phyloP scores from a whole-genome alignment of 2,329 filamentous ascomycete species.

The Fusarium buxicola region DNA sequence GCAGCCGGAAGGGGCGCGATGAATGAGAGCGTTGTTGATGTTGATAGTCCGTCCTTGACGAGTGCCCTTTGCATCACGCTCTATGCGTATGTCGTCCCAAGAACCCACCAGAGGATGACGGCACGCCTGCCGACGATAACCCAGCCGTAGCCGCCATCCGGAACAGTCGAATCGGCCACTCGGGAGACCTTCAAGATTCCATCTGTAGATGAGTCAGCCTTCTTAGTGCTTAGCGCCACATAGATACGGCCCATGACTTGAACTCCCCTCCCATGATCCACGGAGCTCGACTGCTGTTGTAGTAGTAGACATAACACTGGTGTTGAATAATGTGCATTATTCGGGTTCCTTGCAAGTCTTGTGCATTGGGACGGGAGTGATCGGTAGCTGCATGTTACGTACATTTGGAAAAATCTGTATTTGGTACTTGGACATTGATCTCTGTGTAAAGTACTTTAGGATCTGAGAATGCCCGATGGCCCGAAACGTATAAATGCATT shows the following conservation, averaged over 20 bases:
- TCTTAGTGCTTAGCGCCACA: not conserved
- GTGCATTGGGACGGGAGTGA: too few relatives aligned
- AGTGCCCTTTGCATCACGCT: conserved; percentile 70
- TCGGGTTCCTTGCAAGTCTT: too few relatives aligned
- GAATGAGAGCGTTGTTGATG: conserved; percentile 66
- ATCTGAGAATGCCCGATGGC: not conserved
- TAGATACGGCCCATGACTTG: conserved; percentile 5
- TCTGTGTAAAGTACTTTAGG: too few relatives aligned
- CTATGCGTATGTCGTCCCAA: conserved; percentile 69
- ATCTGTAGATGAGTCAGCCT: conserved; percentile 17
- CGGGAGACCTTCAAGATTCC: conserved; percentile 56
- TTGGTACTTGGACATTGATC: too few relatives aligned
- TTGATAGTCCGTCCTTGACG: conserved; percentile 59
- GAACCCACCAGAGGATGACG: conserved; percentile 66
- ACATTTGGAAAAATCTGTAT: too few relatives aligned
- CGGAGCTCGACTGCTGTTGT: conserved; percentile 23
- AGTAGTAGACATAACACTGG: not conserved
- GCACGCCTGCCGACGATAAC: conserved; percentile 63
- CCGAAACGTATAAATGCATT: not conserved
- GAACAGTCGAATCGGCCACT: conserved; percentile 58
- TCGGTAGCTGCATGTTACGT: too few relatives aligned
- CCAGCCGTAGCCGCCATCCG: conserved; percentile 69
- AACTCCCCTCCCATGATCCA: conserved; percentile 4
- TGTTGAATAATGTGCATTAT: too few relatives aligned
- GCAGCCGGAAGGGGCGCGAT: conserved; percentile 66